These are phyloP conservation scores for Plasmodium inui DNA, from an alignment of 169 alveolate species.

Conservation along the genomic window DNA sequence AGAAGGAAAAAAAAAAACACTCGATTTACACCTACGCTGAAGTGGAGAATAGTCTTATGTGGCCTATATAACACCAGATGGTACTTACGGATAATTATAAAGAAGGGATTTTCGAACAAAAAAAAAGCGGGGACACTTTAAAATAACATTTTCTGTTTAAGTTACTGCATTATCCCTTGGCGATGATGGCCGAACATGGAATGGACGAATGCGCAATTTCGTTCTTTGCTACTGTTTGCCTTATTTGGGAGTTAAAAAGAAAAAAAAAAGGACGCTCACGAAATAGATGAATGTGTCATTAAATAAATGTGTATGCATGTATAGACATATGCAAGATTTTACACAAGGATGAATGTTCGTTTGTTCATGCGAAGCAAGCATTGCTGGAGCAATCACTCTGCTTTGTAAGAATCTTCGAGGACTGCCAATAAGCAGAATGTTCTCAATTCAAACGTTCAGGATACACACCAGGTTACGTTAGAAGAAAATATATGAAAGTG, in stretches of 20 bases:
- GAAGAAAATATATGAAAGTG: neutral
- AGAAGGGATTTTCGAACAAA: neutral
- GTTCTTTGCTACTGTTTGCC: neutral
- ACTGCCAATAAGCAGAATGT: neutral
- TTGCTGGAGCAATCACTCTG: neutral
- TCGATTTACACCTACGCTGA: neutral
- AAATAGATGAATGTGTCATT: neutral
- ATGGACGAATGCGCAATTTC: neutral
- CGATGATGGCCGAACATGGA: neutral
- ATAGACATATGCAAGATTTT: neutral
- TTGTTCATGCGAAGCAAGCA: neutral
- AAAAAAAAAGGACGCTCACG: neutral
- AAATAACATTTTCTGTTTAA: slow-evolving; percentile 1
- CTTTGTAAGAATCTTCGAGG: neutral
- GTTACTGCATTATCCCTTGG: neutral
- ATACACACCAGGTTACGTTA: neutral
- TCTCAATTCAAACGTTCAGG: neutral
- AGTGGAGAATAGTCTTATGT: neutral
- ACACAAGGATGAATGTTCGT: neutral
- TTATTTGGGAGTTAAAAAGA: neutral
- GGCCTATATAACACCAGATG: slow-evolving; percentile 7
- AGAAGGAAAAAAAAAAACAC: neutral
- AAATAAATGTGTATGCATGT: neutral
- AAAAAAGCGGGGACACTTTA: neutral
- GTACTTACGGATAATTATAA: neutral